Base-by-base conservation (phyloP, 257 asterid genomes). In the Schizonepeta tenuifolia region DNA sequence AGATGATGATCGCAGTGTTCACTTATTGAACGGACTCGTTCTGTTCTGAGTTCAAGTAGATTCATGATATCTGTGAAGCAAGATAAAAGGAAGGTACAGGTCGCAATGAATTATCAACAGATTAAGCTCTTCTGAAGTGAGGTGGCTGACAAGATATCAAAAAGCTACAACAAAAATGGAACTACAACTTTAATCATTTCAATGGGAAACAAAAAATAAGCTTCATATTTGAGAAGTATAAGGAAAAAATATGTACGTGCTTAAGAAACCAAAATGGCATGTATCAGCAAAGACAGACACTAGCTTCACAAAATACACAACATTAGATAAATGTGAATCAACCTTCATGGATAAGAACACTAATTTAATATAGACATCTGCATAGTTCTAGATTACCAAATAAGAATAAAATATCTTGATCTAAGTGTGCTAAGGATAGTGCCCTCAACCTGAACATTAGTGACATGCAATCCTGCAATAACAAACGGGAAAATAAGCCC, bases 401-500 rank as follows among this genome's bases (percentile, higher is more conserved):
- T 36, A 22, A 65, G 24, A 43, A 65, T 56, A 22, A 20, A 73
- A 53, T 62, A 24, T 38, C 55, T 36, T 49, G 73, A 41, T 20
- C 69, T 31, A 58, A 60, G 58, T 9, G 41, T 35, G 72, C 57
- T 14, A 65, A 54, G 75, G 81, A 68, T 13, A 26, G 72, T 54
- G 67, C 67, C 74, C 55, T 73, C 54, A 73, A 93, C 99, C 97
- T 86, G 90, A 71, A 95, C 79, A 77, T 78, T 87, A 59, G 78
- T 69, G 67, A 85, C 84, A 88, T 95, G 95, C 88, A 95, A 79
- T 56, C 85, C 90, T 18, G 90, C 91, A 65, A 92, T 86, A 63
- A 85, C 26, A 55, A 92, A 75, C 72, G 99, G 99, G 73, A 95
- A 65, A 71, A 88, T 79, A 41, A 94, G 92, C 74, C 99, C 99